Base-by-base conservation (phyloP, 192 early-diverging fungal genomes). In the Bifiguratus adelaidae region DNA sequence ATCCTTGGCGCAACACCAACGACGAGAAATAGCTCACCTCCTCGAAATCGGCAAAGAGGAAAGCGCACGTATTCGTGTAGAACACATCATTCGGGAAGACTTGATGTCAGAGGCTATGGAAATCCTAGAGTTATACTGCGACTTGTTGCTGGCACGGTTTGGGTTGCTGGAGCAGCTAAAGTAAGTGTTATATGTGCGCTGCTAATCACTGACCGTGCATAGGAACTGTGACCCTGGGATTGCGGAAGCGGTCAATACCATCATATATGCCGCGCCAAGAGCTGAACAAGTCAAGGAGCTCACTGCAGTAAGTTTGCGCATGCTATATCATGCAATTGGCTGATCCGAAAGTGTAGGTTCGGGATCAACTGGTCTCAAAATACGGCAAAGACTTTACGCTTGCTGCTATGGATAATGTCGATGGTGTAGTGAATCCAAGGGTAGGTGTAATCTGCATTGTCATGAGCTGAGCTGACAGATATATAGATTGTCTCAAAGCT, bases 81-180 rank as follows among this genome's bases (percentile, higher is more conserved):
- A 98, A 47, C 74, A 83, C 55, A 89, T 98, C 40, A 98, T 98
- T 44, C 81, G 93, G 13, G 92, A 96, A 47, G 95, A 98, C 70
- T 83, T 86, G 41, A 72, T 74, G 44, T 73, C 83, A n/a, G 95
- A 98, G 58, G 95, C 89, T 2, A 60, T 96, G 68, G 95, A 98
- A 58, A 86, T 94, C 27, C 63, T 96, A 28, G 89, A 95, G 56
- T 77, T 95, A 18, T 90, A 88, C 51, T 90, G 87, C 48, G 92
- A 98, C 50, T 60, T 92, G 19, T 60, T 98, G 13, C 48, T 82
- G 26, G 87, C 95, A 4, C 79, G 95, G 9, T 89, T 87, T 51
- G 92, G 88, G 1, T 59, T 98, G 28, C 37, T 98, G 15, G 90
- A 95, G 53, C 77, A 81, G 55, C 70, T 83, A 56, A 84, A 76